Conservation (phyloP, 75 land plant species). For the Cryptomeria japonica region DNA sequence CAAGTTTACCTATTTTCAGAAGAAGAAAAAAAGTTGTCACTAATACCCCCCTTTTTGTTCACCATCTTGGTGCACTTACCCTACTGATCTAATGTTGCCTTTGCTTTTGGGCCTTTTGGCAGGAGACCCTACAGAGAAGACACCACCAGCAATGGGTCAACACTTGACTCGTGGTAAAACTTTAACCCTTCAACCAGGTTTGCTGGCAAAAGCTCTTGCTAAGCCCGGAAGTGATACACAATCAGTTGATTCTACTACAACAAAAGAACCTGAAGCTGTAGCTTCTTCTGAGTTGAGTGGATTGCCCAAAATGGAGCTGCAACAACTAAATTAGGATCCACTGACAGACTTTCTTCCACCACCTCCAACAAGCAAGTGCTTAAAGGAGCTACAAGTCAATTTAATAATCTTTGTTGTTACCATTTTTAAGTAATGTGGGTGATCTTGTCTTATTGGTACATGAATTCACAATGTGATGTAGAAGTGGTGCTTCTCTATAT, state of each 20-base stretch:
- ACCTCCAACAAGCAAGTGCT: slow-evolving; percentile 64
- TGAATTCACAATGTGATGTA: not conserved
- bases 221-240: slow-evolving; percentile 19
- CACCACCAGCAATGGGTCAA: slow-evolving; percentile 24
- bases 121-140: slow-evolving; percentile 27
- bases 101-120: not conserved
- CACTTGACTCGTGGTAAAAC: slow-evolving; percentile 25
- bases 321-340: slow-evolving; percentile 38
- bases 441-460: not conserved
- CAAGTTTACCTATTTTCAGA: no score
- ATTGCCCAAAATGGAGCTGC: slow-evolving; percentile 5
- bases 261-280: slow-evolving; percentile 22
- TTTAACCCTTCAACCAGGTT: slow-evolving; percentile 16
- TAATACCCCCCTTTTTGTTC: no score
- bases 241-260: slow-evolving; percentile 15
- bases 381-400: slow-evolving; percentile 76
- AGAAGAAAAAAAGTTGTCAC: no score
- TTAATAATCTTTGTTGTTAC: not conserved
- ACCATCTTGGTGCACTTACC: no score
- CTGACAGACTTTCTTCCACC: slow-evolving; percentile 74
- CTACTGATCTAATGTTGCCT: not conserved
- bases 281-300: slow-evolving; percentile 15
- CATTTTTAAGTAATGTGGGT: not conserved
- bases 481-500: no score
- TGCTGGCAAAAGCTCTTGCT: slow-evolving; percentile 23